Evolutionary conservation across 176 grass and related monocot species (phyloP), one percentile per base, ranked within the genome.

Genomic region (Avena insularis): DNA sequence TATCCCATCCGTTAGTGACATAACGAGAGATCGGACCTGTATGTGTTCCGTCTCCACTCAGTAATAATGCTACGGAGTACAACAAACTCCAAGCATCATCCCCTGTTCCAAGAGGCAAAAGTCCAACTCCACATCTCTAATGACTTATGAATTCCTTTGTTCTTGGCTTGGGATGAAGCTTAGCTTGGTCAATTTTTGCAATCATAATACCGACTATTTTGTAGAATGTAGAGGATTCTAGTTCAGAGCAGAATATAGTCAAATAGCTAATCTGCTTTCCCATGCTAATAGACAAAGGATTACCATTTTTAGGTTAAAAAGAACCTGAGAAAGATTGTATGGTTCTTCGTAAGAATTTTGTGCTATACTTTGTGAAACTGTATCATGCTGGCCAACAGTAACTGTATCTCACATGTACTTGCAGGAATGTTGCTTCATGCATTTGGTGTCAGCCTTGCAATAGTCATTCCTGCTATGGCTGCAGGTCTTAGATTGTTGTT

Each of bases 381-480:
- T 68, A 51, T 31, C 16, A 11, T 86, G 82, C 36, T 77, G 77
- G 68, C 40, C 40, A 81, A 80, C 51, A 68, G 38, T 87, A 84
- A 73, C 79, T 53, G 40, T 77, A 75, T 93, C 67, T 79, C 65
- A 79, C 89, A 75, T 91, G 36, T 86, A 76, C 29, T 92, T 69
- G 27, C 93, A 98, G 96, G 96, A 94, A 90, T 90, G 78, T 77
- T 98, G 53, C 87, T 98, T 82, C 96, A 98, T 91, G 67, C 81
- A 55, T 83, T 92, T 92, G 84, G 88, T 78, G 82, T 91, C 78
- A 88, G 94, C 85, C 87, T 96, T 91, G 90, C 92, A 76, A 94
- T 98, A 90, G 38, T 90, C 51, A 46, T 95, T 64, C 93, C 96
- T 86, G 92, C 91, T 88, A 58, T 83, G 77, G 87, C 87, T 87